Conservation (phyloP, 129 eudicot genomes). For the Daucus carota region DH1_v3.0 NC_030381.2:51676501-51677000, state of each 20-base stretch:
- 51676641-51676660: neutral
- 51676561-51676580: neutral
- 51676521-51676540: neutral
- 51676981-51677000: slow-evolving; percentile 83
- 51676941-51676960: neutral
- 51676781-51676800: neutral
- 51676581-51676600: neutral
- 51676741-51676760: neutral
- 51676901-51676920: neutral
- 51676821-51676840: too few species aligned
- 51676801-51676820: neutral
- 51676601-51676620: neutral
- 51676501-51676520: neutral
- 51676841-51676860: neutral
- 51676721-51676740: neutral
- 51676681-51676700: neutral
- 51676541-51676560: neutral
- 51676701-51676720: neutral
- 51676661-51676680: too few species aligned
- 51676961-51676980: slow-evolving; percentile 72
- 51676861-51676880: neutral
- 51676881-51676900: neutral
- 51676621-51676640: neutral
- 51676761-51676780: neutral
- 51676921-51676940: too few species aligned